Evolutionary conservation across 176 grass and related monocot genomes (phyloP).

Genomic region (Triticum turgidum): DNA sequence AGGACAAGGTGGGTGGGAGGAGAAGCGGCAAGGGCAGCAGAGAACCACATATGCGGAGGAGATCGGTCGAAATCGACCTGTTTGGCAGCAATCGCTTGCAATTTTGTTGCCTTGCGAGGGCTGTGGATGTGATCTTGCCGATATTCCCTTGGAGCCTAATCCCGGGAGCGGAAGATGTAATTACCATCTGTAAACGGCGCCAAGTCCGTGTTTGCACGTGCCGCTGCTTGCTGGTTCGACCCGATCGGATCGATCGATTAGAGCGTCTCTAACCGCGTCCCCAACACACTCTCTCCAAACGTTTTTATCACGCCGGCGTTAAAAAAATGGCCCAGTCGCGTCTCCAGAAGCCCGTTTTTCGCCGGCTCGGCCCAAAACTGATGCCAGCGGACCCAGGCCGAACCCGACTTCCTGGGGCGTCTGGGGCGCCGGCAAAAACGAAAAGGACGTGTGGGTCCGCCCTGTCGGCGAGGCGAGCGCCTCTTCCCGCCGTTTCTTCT

Average conservation of each 20-base stretch:
- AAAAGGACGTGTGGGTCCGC: too few species aligned
- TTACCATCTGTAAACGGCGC: constrained; percentile 5
- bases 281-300: too few species aligned
- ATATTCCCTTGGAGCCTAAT: neutral
- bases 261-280: too few species aligned
- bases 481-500: too few species aligned
- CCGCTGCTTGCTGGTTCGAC: neutral
- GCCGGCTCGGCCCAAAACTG: too few species aligned
- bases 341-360: too few species aligned
- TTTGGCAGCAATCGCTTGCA: constrained; percentile 11
- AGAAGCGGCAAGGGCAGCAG: neutral
- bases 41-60: neutral
- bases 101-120: constrained; percentile 8
- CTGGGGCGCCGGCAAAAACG: too few species aligned
- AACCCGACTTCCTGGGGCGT: too few species aligned
- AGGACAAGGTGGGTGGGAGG: neutral
- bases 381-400: too few species aligned
- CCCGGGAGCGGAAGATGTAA: neutral
- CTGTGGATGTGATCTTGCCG: neutral
- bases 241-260: neutral
- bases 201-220: neutral
- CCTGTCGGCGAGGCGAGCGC: too few species aligned
- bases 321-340: too few species aligned
- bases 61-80: neutral
- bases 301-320: too few species aligned